phyloP scores from a whole-genome alignment of 1,284 basidiomycete species.

The Boletellus sp. region DNA sequence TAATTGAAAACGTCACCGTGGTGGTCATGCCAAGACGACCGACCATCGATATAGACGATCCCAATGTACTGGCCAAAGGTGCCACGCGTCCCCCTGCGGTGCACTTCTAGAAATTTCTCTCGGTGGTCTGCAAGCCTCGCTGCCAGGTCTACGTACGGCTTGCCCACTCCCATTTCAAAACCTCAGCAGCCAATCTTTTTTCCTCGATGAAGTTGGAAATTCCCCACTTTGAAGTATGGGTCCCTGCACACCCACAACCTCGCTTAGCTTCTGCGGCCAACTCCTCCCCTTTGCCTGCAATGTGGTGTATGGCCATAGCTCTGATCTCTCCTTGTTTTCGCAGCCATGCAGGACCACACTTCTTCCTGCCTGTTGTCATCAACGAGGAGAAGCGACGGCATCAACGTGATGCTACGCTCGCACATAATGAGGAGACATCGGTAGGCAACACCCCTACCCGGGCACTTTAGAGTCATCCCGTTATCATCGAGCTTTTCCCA shows the following conservation, averaged over 20 bases:
- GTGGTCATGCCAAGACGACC: slow-evolving; percentile 8
- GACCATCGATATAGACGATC: slow-evolving; percentile 7
- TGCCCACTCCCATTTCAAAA: slow-evolving; percentile 7
- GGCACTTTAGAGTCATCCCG: slow-evolving; percentile 9
- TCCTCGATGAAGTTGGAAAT: slow-evolving; percentile 16
- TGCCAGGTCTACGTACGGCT: slow-evolving; percentile 6
- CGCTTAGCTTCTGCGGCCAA: slow-evolving; percentile 30
- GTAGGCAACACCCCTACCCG: slow-evolving; percentile 22
- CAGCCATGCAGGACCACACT: slow-evolving; percentile 24
- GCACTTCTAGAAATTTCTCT: slow-evolving; percentile 1
- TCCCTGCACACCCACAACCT: slow-evolving; percentile 20
- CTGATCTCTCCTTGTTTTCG: slow-evolving; percentile 25
- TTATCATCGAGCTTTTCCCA: slow-evolving; percentile 15
- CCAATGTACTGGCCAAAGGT: slow-evolving; percentile 2
- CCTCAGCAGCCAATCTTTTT: slow-evolving; percentile 9
- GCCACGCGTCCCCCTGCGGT: slow-evolving; percentile 10
- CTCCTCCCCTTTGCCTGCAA: slow-evolving; percentile 31
- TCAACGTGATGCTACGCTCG: slow-evolving; percentile 32
- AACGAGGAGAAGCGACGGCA: slow-evolving; percentile 28
- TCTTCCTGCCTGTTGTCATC: slow-evolving; percentile 26
- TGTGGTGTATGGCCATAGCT: slow-evolving; percentile 22
- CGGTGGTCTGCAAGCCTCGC: slow-evolving; percentile 1
- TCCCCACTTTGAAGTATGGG: slow-evolving; percentile 19
- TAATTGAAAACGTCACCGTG: slow-evolving; percentile 20
- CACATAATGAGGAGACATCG: slow-evolving; percentile 24